Conservation (phyloP, 1,139 yeast species). For the Spathaspora sp. region DNA sequence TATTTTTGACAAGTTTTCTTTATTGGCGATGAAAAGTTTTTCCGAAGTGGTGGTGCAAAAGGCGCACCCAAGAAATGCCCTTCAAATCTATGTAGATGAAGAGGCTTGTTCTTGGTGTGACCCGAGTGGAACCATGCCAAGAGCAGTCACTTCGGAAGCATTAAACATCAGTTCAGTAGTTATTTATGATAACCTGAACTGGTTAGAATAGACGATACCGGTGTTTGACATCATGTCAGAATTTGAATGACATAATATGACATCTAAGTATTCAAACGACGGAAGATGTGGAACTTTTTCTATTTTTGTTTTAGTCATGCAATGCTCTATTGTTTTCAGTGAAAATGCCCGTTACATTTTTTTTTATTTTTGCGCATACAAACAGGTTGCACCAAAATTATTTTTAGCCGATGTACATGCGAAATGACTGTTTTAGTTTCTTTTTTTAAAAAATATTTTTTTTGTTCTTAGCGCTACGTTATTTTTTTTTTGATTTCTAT, state of each 20-base stretch:
- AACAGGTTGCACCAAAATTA: background rate
- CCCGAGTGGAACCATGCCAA: background rate
- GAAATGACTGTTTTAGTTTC: background rate
- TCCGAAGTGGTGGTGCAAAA: background rate
- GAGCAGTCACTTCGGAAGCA: too few species aligned
- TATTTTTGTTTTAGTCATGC: background rate
- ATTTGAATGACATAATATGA: background rate
- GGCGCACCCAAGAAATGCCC: background rate
- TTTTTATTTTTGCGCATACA: background rate
- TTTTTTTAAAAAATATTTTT: background rate
- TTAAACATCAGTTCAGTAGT: too few species aligned
- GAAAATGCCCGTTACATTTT: background rate
- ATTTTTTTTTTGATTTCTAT: too few species aligned
- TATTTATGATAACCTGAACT: too few species aligned
- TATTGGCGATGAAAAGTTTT: background rate
- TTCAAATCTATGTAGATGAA: background rate
- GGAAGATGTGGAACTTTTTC: too few species aligned
- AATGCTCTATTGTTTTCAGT: background rate
- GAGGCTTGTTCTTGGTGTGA: background rate
- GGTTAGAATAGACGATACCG: too few species aligned
- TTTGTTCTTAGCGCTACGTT: background rate
- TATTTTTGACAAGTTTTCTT: too few species aligned
- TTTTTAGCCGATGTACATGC: background rate
- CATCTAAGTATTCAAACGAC: background rate
- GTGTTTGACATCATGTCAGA: background rate